Percentiles rank a stretch among this genome's conserved stretches.
These are phyloP conservation scores for Thermoascus crustaceus DNA, from an alignment of 2,329 filamentous ascomycete species.

Conservation along the genomic window DNA sequence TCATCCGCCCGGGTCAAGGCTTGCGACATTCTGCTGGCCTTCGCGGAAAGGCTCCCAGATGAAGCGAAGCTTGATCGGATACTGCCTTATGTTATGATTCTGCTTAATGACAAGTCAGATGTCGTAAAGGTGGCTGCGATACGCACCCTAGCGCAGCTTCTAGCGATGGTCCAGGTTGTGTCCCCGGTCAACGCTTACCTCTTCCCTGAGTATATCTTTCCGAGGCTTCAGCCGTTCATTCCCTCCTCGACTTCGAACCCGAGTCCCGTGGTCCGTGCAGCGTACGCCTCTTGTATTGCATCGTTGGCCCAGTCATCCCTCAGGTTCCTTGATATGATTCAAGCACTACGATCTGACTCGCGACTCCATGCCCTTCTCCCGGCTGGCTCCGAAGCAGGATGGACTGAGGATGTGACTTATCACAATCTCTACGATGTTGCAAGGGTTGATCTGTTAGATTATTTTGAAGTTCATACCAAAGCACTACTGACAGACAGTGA, in stretches of 20 bases:
- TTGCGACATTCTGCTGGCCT: conserved; percentile 84
- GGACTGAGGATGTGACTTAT: conserved; percentile 59
- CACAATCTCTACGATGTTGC: conserved; percentile 82
- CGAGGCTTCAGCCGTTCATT: conserved; percentile 50
- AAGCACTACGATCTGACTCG: conserved; percentile 75
- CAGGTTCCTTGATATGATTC: conserved; percentile 82
- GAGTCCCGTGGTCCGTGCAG: conserved; percentile 68
- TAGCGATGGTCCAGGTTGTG: conserved; percentile 80
- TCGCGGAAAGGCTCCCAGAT: conserved; percentile 83
- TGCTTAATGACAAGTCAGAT: conserved; percentile 75
- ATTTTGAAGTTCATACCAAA: conserved; percentile 85
- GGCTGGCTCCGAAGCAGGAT: conserved; percentile 63
- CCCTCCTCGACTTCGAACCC: conserved; percentile 46
- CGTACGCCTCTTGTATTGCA: conserved; percentile 87
- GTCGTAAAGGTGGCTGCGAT: conserved; percentile 79
- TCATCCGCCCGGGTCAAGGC: conserved; percentile 80
- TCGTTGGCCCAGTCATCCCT: conserved; percentile 79
- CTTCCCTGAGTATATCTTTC: conserved; percentile 60
- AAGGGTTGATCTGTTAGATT: conserved; percentile 69
- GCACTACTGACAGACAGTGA: conserved; percentile 80
- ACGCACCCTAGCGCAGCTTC: conserved; percentile 76
- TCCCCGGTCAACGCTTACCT: conserved; percentile 63
- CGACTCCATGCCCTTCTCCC: conserved; percentile 69
- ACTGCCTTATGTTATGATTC: conserved; percentile 75
- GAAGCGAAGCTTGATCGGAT: conserved; percentile 93